phyloP scores from a whole-genome alignment of 192 early-diverging fungal genomes.

The Cetraspora pellucida region DNA sequence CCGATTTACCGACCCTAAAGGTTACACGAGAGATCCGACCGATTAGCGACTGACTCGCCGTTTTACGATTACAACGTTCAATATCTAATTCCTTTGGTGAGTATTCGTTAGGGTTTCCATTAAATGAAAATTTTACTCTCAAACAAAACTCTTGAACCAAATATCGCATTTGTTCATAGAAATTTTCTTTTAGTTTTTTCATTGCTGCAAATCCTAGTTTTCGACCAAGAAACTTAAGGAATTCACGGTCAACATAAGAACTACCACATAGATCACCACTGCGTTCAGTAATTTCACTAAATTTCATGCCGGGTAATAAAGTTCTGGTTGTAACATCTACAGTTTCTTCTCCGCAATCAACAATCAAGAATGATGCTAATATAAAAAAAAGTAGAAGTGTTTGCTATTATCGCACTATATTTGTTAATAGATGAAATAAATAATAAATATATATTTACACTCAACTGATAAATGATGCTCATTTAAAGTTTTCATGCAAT shows the following conservation, averaged over 20 bases:
- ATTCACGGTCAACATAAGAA: conserved; percentile 50
- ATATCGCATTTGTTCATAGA: conserved; percentile 33
- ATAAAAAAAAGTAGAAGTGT: background rate
- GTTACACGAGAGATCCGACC: too few relatives aligned
- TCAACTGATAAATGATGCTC: conserved; percentile 15
- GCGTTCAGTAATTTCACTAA: conserved; percentile 37
- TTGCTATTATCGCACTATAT: background rate
- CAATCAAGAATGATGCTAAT: conserved; percentile 44
- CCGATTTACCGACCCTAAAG: too few relatives aligned
- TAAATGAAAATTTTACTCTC: conserved; percentile 25
- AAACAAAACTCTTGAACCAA: conserved; percentile 28
- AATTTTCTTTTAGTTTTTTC: conserved; percentile 41
- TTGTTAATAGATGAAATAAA: background rate
- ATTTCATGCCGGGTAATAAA: conserved; percentile 37
- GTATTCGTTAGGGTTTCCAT: conserved; percentile 22
- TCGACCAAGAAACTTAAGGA: conserved; percentile 50
- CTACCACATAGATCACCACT: conserved; percentile 48
- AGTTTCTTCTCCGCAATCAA: conserved; percentile 48
- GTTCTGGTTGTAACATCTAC: conserved; percentile 47
- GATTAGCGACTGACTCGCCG: too few relatives aligned
- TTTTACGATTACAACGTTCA: too few relatives aligned
- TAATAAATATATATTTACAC: conserved; percentile 13
- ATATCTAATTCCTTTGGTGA: conserved; percentile 22
- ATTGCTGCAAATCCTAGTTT: conserved; percentile 46
- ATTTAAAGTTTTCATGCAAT: conserved; percentile 17